Evolutionary conservation across 257 asterid species (phyloP).

Genomic region (Nemophila menziesii): DNA sequence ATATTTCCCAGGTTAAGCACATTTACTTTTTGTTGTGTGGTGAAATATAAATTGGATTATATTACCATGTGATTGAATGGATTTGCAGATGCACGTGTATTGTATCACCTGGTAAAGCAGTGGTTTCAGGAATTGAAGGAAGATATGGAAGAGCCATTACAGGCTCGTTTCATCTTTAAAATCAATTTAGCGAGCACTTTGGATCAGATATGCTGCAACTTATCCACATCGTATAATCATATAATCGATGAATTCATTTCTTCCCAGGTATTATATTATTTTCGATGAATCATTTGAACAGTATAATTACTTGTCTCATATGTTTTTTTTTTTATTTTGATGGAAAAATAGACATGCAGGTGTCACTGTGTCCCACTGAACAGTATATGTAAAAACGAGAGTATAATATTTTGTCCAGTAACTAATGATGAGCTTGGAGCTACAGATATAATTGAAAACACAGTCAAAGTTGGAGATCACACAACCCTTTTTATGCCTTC

Average conservation of each 20-base stretch:
- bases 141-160: slow-evolving; percentile 41
- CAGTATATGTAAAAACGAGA: slow-evolving; percentile 21
- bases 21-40: background rate
- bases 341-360: slow-evolving; percentile 68
- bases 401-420: slow-evolving; percentile 42
- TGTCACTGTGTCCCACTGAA: slow-evolving; percentile 80
- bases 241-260: slow-evolving; percentile 45
- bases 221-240: slow-evolving; percentile 40
- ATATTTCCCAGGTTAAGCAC: slow-evolving; percentile 54
- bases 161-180: slow-evolving; percentile 66
- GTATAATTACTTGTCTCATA: background rate
- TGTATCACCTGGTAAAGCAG: slow-evolving; percentile 47
- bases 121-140: slow-evolving; percentile 73
- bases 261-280: slow-evolving; percentile 47
- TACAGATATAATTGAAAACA: slow-evolving; percentile 49
- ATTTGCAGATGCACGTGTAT: slow-evolving; percentile 52
- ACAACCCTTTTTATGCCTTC: slow-evolving; percentile 80
- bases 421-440: slow-evolving; percentile 39
- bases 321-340: slow-evolving; percentile 15
- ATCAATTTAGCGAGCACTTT: slow-evolving; percentile 33
- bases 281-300: background rate
- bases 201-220: slow-evolving; percentile 69
- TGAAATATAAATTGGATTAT: background rate
- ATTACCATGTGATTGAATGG: slow-evolving; percentile 2
- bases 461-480: slow-evolving; percentile 61